Base-by-base conservation (phyloP, 805 yeast species). In the Zygoascus flipseniorum region DNA sequence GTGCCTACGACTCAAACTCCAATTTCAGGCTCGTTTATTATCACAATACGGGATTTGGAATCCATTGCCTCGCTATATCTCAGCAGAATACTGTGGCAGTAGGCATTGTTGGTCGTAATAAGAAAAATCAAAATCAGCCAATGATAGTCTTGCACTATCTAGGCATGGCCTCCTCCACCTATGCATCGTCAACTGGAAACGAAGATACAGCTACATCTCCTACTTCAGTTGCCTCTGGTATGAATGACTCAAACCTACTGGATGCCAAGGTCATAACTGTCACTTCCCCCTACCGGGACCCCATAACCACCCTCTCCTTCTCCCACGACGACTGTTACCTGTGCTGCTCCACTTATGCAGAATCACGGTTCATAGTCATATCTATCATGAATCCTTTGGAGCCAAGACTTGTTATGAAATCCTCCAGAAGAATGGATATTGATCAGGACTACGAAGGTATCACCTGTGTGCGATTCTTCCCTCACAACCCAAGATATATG, bases 371-470 rank as follows among this genome's bases (percentile, higher is more conserved):
- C 65, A 72, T 92, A 64, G 81, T 86, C 2, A 85, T 92, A 18
- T 80, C 84, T 47, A 72, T 90, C 13, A 72, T 77, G 35, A 81
- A 83, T 58, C 77, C 82, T 1, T 75, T 75, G 28, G 83, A 80
- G 48, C 88, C 92, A 1, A 76, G 84, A 23, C 67, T 85, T 28
- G 77, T 85, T 0, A 79, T 85, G 84, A 82, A 84, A 58, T 82
- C 88, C 0, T 74, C 80, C 37, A 68, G 90, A 46, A 73, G 81
- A 5, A 66, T 50, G 46, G 53, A 50, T 35, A 47, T 82, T 5
- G 78, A 84, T 0, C 68, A 85, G 59, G 95, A 87, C 56, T 81
- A 87, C 53, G 97, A 90, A 65, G 97, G 97, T 1, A 87, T 92
- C 41, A 92, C 98, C 0, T 86, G 83, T 57, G 69, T 87, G 6